Base-by-base conservation (phyloP, 768 basidiomycete species). In the Leccinum disarticulatum region DNA sequence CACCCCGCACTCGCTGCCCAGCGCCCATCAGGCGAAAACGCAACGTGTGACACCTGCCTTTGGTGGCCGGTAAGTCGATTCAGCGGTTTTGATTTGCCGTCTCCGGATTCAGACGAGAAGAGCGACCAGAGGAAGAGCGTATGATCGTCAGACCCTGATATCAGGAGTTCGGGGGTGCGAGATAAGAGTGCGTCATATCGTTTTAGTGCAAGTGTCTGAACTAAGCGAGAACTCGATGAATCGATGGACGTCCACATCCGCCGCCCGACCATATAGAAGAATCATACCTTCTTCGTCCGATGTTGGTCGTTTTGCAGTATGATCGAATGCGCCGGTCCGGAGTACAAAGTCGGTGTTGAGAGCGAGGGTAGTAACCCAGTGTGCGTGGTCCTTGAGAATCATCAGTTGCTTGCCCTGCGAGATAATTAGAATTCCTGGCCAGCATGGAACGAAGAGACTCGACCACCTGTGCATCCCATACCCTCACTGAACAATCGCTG, bases 321-420 rank as follows among this genome's bases (percentile, higher is more conserved):
- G 92, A 71, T 98, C 95, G 66, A 91, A 98, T 0, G 96, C 95
- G 0, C 96, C 96, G 0, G 96, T 98, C 25, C 95, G 87, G 4
- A 97, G 81, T 28, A 96, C 86, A 68, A 95, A 97, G 71, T 99
- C 96, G 10, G 95, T 95, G 73, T 95, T 96, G 56, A 98, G 80
- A 4, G 97, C 87, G 48, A 99, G 84, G 0, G 95, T 98, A 19
- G 95, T 99, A 8, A 99, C 97, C 96, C 95, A 98, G 69, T 99
- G 97, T 0, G 95, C 97, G 67, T 99, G 96, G 62, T 98, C 95
- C 73, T 92, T 94, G 28, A 98, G 77, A 0, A 88, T 87, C 66
- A 95, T 83, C 38, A 98, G 77, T 28, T 86, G 84, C 72, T 85
- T 89, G 1, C 95, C 96, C 90, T 95, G 65, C n/a, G 51, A 55